A percentile compares a stretch with the other conserved stretches of the same genome.
phyloP scores from a whole-genome alignment of 495 filamentous ascomycete genomes.

The Acidiella bohemica region DNA sequence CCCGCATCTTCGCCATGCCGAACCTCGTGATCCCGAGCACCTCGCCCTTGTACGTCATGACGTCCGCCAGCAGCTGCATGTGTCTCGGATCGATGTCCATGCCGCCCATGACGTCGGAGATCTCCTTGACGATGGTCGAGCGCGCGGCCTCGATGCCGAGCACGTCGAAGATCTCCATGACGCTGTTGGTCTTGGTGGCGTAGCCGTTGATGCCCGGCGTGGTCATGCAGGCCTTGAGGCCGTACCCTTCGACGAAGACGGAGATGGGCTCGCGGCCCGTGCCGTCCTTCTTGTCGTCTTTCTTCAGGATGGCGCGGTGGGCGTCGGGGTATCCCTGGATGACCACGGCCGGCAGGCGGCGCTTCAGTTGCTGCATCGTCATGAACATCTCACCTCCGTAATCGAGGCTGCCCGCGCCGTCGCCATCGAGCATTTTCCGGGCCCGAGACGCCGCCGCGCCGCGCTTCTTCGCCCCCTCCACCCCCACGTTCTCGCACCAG shows the following conservation, averaged over 20 bases:
- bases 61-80: slow-evolving; percentile 96
- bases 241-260: slow-evolving; percentile 89
- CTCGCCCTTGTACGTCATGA: slow-evolving; percentile 98
- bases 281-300: slow-evolving; percentile 41
- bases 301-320: slow-evolving; percentile 77
- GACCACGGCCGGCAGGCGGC: slow-evolving; percentile 60
- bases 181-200: slow-evolving; percentile 61
- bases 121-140: slow-evolving; percentile 68
- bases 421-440: slow-evolving; percentile 21
- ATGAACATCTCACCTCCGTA: slow-evolving; percentile 78
- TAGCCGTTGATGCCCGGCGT: slow-evolving; percentile 75
- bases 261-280: slow-evolving; percentile 36
- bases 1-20: slow-evolving; percentile 91
- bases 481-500: slow-evolving; percentile 5
- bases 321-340: slow-evolving; percentile 81
- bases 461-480: neutral
- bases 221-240: slow-evolving; percentile 74
- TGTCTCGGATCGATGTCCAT: slow-evolving; percentile 98
- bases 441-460: slow-evolving; percentile 8
- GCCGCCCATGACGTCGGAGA: slow-evolving; percentile 63
- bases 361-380: slow-evolving; percentile 70
- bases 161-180: slow-evolving; percentile 86
- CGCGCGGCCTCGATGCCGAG: slow-evolving; percentile 94
- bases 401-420: slow-evolving; percentile 26
- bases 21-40: slow-evolving; percentile 96